Percentiles rank a stretch among this genome's conserved stretches.
These are phyloP conservation scores for Castanopsis chinensis DNA, from an alignment of 306 rosid genomes.

Conservation along the genomic window DNA sequence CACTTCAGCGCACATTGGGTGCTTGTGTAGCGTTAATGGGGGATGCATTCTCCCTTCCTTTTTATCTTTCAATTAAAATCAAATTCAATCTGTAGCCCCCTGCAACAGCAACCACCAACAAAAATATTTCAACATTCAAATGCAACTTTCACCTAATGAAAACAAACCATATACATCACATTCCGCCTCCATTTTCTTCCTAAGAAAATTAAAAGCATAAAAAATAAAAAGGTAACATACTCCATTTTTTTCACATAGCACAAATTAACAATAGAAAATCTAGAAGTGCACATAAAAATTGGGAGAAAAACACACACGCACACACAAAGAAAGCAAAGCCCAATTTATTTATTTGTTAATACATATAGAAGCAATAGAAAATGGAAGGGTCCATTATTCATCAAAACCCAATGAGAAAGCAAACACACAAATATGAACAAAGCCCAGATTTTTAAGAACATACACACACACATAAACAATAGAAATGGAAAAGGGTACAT, in stretches of 20 bases:
- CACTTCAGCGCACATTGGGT: conserved; percentile 89
- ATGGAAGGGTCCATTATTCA: not conserved
- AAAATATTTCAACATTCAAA: not conserved
- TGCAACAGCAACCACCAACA: conserved; percentile 5
- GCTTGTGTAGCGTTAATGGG: conserved; percentile 89
- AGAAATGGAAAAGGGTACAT: too few species aligned
- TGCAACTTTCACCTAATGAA: not conserved
- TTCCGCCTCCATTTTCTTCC: not conserved
- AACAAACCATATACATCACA: not conserved
- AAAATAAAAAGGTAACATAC: not conserved
- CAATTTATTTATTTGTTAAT: too few species aligned
- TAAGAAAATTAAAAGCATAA: not conserved
- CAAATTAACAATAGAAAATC: not conserved
- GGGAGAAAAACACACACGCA: too few species aligned
- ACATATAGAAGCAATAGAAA: not conserved
- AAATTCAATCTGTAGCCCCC: conserved; percentile 33
- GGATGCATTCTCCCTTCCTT: conserved; percentile 64
- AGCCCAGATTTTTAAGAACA: not conserved
- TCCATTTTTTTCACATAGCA: not conserved
- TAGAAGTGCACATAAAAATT: not conserved
- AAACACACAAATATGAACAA: not conserved
- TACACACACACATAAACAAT: too few species aligned
- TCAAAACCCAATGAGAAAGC: not conserved
- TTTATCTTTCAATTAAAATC: not conserved
- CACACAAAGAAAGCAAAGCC: too few species aligned